A percentile compares a stretch with the other conserved stretches of the same genome.
phyloP scores from a whole-genome alignment of 1,284 basidiomycete species.

The Melampsora medusae region DNA sequence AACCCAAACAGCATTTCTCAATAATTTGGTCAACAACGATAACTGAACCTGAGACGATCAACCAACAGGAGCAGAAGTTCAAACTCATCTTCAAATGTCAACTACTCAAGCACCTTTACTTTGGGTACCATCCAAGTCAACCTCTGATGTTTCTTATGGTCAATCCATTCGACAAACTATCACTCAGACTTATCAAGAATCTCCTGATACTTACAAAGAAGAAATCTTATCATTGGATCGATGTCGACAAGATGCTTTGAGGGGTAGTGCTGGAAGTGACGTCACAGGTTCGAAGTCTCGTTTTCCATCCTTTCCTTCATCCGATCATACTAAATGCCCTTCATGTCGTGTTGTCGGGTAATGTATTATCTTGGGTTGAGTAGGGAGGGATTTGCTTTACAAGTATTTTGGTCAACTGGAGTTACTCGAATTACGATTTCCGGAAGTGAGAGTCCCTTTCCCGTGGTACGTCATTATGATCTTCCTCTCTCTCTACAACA shows the following conservation, averaged over 20 bases:
- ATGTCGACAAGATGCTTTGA: constrained; percentile 89
- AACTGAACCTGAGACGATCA: no score
- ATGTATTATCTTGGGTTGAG: constrained; percentile 9
- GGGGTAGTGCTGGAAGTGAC: constrained; percentile 86
- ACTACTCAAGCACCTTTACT: constrained; percentile 57
- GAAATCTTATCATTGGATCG: constrained; percentile 82
- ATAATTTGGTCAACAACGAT: no score
- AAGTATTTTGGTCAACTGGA: constrained; percentile 99
- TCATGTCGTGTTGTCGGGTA: not conserved
- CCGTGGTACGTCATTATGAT: constrained; percentile 63
- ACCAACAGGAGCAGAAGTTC: not conserved
- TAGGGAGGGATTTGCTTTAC: constrained; percentile 88
- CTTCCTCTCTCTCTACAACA: not conserved
- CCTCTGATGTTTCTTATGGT: constrained; percentile 77
- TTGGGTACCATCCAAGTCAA: constrained; percentile 61
- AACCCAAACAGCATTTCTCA: no score
- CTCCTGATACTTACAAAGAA: constrained; percentile 76
- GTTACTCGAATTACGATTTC: constrained; percentile 90
- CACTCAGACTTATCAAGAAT: constrained; percentile 88
- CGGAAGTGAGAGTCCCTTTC: constrained; percentile 92
- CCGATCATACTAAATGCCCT: not conserved
- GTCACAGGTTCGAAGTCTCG: constrained; percentile 68
- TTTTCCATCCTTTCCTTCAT: not conserved
- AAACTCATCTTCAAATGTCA: constrained; percentile 17
- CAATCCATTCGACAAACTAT: constrained; percentile 81